Conservation (phyloP, 305 asterid species). For the Fraxinus floribunda region DNA sequence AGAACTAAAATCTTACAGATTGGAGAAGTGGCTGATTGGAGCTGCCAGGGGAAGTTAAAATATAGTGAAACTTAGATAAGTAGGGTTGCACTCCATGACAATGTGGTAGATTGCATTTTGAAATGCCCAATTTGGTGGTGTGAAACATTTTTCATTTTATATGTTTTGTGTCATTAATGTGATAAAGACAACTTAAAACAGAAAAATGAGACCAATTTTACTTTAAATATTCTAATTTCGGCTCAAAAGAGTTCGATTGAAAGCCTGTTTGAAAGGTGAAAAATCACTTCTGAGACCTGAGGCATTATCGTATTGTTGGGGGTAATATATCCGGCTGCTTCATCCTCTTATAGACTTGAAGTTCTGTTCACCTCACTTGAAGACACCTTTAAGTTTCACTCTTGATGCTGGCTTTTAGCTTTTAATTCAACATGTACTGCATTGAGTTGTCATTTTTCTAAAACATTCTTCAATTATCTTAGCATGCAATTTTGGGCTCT, state of each 20-base stretch:
- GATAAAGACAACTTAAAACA: not conserved
- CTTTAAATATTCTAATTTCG: not conserved
- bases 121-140: not conserved
- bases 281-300: not conserved
- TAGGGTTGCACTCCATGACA: not conserved
- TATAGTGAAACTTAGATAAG: not conserved
- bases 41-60: not conserved
- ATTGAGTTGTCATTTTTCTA: not conserved
- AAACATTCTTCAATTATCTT: not conserved
- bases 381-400: not conserved
- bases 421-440: not conserved
- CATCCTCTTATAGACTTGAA: slow-evolving; percentile 1
- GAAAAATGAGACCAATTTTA: not conserved
- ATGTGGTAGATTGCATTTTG: not conserved
- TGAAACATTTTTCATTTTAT: not conserved
- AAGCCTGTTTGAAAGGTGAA: slow-evolving; percentile 1
- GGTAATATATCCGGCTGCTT: slow-evolving; percentile 10
- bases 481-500: not conserved
- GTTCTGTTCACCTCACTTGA: not conserved
- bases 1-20: not conserved
- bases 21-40: not conserved
- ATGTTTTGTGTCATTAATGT: not conserved
- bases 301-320: not conserved
- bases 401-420: slow-evolving; percentile 1
- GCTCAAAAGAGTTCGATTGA: not conserved